These are phyloP conservation scores for Gossypium gossypioides DNA, from an alignment of 441 rosid genomes.

Conservation along the genomic window DNA sequence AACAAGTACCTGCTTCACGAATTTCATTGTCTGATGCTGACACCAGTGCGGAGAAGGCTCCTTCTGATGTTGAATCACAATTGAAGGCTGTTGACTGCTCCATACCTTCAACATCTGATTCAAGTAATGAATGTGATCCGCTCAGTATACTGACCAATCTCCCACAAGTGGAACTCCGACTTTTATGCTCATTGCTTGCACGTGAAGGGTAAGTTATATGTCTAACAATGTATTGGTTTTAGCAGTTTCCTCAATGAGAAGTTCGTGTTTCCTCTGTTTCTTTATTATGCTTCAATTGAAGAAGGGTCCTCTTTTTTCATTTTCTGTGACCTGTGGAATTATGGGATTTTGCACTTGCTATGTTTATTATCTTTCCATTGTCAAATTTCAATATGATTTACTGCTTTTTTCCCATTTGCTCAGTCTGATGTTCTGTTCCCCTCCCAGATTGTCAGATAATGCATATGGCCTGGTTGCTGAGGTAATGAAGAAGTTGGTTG, in stretches of 20 bases:
- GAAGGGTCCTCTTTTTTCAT: not conserved
- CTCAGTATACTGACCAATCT: constrained; percentile 54
- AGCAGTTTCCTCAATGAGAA: not conserved
- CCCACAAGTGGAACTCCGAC: constrained; percentile 76
- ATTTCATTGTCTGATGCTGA: constrained; percentile 34
- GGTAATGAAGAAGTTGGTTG: constrained; percentile 83
- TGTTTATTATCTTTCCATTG: not conserved
- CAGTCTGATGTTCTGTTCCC: constrained; percentile 18
- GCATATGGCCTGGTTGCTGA: constrained; percentile 85
- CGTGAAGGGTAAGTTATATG: constrained; percentile 74
- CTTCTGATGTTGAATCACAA: constrained; percentile 34
- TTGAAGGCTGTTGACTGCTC: constrained; percentile 32
- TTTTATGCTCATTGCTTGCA: constrained; percentile 87
- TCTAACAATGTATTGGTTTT: not conserved
- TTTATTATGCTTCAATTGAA: not conserved
- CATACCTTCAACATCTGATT: constrained; percentile 35
- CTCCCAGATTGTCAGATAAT: constrained; percentile 79
- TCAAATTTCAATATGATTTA: not conserved
- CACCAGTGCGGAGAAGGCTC: constrained; percentile 27
- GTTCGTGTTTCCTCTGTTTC: not conserved
- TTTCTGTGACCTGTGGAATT: not conserved
- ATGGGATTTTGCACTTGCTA: not conserved
- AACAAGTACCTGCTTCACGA: constrained; percentile 34
- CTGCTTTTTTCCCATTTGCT: not conserved
- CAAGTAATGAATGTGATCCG: constrained; percentile 48